These are phyloP conservation scores for Stachybotrys chlorohalonatus DNA, from an alignment of 2,329 filamentous ascomycete species.

Conservation along the genomic window DNA sequence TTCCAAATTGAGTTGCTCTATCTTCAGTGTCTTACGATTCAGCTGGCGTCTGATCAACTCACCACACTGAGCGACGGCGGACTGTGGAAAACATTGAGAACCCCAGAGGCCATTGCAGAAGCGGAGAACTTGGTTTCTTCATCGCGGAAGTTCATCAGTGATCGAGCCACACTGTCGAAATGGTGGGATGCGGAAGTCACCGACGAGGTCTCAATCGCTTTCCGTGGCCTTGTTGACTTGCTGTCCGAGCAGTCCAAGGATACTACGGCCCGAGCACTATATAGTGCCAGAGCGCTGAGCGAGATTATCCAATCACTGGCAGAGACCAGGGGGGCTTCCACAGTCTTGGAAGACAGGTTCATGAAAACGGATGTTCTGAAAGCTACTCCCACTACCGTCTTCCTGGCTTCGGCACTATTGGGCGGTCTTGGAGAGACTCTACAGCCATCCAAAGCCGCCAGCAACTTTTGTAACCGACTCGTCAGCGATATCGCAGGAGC, in stretches of 20 bases:
- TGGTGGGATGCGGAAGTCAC: conserved; percentile 28
- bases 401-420: conserved; percentile 41
- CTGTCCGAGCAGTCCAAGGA: conserved; percentile 33
- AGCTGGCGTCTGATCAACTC: conserved; percentile 46
- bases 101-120: conserved; percentile 23
- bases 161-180: conserved; percentile 19
- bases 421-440: conserved; percentile 42
- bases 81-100: conserved; percentile 35
- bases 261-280: conserved; percentile 35
- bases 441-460: conserved; percentile 36
- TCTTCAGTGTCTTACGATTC: conserved; percentile 39
- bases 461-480: conserved; percentile 49
- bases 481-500: conserved; percentile 51
- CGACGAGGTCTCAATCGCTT: conserved; percentile 23
- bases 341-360: conserved; percentile 38
- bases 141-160: conserved; percentile 26
- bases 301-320: conserved; percentile 38
- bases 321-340: conserved; percentile 36
- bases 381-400: conserved; percentile 32
- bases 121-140: conserved; percentile 34
- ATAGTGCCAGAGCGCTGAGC: conserved; percentile 43
- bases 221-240: conserved; percentile 32
- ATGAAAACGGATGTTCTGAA: conserved; percentile 36
- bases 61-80: conserved; percentile 32
- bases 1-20: conserved; percentile 42